Evolutionary conservation across 1,284 basidiomycete species (phyloP).

Genomic region (Boletus sp.): DNA sequence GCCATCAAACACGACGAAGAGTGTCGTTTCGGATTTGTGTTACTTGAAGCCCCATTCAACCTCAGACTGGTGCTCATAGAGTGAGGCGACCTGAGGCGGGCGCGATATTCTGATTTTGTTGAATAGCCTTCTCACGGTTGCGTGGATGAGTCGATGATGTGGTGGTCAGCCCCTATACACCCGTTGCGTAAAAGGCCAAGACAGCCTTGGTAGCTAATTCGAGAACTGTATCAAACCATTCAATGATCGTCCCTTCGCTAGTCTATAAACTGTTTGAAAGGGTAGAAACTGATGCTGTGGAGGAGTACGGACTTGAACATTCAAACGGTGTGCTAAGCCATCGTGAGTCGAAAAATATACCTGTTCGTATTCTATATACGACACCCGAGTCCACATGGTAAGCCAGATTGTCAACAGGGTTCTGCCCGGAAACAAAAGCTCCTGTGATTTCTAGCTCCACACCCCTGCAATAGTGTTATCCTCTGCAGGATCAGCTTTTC

Average conservation of each 20-base stretch:
- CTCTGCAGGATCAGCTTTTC: neutral
- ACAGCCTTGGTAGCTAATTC: no score
- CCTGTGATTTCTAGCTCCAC: neutral
- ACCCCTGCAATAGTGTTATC: neutral
- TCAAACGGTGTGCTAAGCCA: no score
- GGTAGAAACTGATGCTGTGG: no score
- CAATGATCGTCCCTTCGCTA: no score
- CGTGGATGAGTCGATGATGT: no score
- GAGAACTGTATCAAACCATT: no score
- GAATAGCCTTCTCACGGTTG: neutral
- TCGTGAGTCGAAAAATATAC: no score
- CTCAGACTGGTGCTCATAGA: neutral
- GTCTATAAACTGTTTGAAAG: no score
- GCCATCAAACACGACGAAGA: neutral
- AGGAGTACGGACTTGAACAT: no score
- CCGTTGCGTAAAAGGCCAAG: no score
- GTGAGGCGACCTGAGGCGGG: neutral
- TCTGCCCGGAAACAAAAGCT: neutral
- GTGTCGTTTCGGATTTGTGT: neutral
- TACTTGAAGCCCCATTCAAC: neutral
- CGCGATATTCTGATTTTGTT: neutral
- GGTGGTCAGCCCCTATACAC: no score
- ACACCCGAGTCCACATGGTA: neutral
- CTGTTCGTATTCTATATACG: no score
- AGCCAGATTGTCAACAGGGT: neutral